Evolutionary conservation across 2,329 filamentous ascomycete genomes (phyloP).

Genomic region (Nannizzia gypsea): DNA sequence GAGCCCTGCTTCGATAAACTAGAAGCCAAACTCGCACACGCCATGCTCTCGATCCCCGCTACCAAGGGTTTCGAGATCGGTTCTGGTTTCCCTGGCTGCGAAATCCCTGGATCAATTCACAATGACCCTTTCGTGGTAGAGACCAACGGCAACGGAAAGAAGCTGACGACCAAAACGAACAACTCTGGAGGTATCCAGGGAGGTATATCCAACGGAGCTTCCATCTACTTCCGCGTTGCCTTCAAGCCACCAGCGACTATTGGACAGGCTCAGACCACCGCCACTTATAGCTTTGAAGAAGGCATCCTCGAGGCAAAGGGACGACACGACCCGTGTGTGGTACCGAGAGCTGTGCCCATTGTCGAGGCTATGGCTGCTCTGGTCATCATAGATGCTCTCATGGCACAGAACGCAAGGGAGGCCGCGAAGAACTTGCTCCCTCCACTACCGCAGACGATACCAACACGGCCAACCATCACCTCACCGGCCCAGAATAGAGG

Average conservation of each 20-base stretch:
- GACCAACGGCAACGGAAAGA: slow-evolving; percentile 32
- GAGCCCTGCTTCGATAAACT: slow-evolving; percentile 95
- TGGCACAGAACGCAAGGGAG: slow-evolving; percentile 62
- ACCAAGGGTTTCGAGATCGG: slow-evolving; percentile 95
- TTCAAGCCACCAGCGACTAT: slow-evolving; percentile 97
- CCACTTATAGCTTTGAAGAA: slow-evolving; percentile 62
- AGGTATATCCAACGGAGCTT: slow-evolving; percentile 84
- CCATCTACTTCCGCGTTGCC: slow-evolving; percentile 85
- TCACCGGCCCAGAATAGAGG: background rate
- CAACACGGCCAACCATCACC: slow-evolving; percentile 23
- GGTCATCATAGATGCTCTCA: slow-evolving; percentile 72
- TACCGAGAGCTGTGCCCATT: slow-evolving; percentile 64
- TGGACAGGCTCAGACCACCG: slow-evolving; percentile 72
- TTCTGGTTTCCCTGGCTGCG: slow-evolving; percentile 77
- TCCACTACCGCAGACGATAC: slow-evolving; percentile 27
- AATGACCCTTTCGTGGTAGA: slow-evolving; percentile 67
- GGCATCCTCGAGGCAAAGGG: slow-evolving; percentile 84
- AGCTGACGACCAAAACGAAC: slow-evolving; percentile 79
- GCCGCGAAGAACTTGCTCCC: slow-evolving; percentile 38
- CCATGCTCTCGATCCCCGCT: slow-evolving; percentile 89
- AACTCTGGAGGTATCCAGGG: slow-evolving; percentile 92
- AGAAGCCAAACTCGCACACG: slow-evolving; percentile 80
- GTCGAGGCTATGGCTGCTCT: slow-evolving; percentile 79
- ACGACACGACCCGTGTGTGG: slow-evolving; percentile 85
- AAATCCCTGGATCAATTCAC: slow-evolving; percentile 77